Conservation (phyloP, 768 basidiomycete genomes). For the Pisolithus sp. region DNA sequence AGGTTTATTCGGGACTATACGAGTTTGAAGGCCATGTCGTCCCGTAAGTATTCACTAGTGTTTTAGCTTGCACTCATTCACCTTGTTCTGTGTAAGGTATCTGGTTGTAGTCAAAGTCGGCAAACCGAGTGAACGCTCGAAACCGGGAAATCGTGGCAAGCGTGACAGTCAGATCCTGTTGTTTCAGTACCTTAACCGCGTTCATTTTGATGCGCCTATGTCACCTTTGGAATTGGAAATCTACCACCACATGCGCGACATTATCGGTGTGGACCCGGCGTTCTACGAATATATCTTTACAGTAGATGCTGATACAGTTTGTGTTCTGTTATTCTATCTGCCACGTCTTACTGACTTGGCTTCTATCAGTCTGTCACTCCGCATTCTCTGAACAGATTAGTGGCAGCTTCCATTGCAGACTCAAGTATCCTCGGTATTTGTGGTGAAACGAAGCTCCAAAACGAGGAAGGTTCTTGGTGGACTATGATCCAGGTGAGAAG, state of each 20-base stretch:
- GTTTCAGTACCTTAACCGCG: constrained; percentile 62
- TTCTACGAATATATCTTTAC: constrained; percentile 74
- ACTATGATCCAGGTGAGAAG: constrained; percentile 64
- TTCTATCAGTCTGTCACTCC: constrained; percentile 48
- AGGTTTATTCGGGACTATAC: constrained; percentile 64
- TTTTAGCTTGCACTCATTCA: neutral
- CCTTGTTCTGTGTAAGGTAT: constrained; percentile 33
- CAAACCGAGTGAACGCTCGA: constrained; percentile 59
- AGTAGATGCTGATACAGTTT: constrained; percentile 56
- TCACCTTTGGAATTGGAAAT: constrained; percentile 61
- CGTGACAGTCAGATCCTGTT: constrained; percentile 62
- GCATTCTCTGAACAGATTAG: constrained; percentile 61
- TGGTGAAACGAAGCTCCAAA: constrained; percentile 63
- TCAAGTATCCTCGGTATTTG: constrained; percentile 61
- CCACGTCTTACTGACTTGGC: constrained; percentile 10
- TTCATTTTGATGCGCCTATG: constrained; percentile 66
- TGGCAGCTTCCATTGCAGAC: constrained; percentile 56
- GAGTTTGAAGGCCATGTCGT: constrained; percentile 69
- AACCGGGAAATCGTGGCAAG: constrained; percentile 63
- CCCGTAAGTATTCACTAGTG: constrained; percentile 35
- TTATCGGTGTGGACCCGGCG: constrained; percentile 68
- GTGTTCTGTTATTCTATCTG: constrained; percentile 25
- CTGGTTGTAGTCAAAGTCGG: constrained; percentile 61
- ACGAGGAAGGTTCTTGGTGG: constrained; percentile 66
- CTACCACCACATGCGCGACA: constrained; percentile 70